Evolutionary conservation across 2,329 filamentous ascomycete genomes (phyloP), one percentile per base, ranked within the genome.

Genomic region (Aspergillus brasiliensis): DNA sequence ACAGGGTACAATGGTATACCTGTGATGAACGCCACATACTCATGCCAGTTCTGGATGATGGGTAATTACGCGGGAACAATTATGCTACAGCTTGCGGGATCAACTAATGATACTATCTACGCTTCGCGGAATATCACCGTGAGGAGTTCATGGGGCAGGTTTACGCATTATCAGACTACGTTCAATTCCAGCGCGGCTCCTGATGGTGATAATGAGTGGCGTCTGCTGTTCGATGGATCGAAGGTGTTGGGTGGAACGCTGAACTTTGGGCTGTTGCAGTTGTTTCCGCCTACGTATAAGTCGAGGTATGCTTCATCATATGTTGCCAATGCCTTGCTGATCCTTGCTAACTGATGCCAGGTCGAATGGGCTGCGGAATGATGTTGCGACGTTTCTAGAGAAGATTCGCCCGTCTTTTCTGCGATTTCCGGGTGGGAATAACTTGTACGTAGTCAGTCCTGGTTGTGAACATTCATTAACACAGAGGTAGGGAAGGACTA

Each of bases 371-470:
- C 74, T 87, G 42, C 77, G 86, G 5, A 71, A 80, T 8, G 85
- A 88, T 53, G 73, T 88, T 53, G 82, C 81, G 6, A 78, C 83
- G 54, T 80, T 81, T 6, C 71, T 88, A 2, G 82, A 80, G 3
- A 80, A 76, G 7, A 69, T 87, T 1, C 82, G 84, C 54, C 82
- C 83, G 0, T 81, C 80, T n/a, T 83, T 89, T 65, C 80, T 90
- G 47, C 82, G 88, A 15, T 84, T 89, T 59, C 87, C 88, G 0
- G 88, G 88, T 5, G 87, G 86, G 8, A 88, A 88, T 69, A 88
- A 87, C 77, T 73, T 88, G 71, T 74, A 69, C 19, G 73, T n/a
- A 6, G 5, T 17, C 3, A 3, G n/a, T 1, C 3, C 48, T 1
- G 5, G 10, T 11, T 2, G 1, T 8, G 13, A 3, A 23, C 3